Conservation (phyloP, 1,284 basidiomycete species). For the Ceratobasidium sp. region DNA sequence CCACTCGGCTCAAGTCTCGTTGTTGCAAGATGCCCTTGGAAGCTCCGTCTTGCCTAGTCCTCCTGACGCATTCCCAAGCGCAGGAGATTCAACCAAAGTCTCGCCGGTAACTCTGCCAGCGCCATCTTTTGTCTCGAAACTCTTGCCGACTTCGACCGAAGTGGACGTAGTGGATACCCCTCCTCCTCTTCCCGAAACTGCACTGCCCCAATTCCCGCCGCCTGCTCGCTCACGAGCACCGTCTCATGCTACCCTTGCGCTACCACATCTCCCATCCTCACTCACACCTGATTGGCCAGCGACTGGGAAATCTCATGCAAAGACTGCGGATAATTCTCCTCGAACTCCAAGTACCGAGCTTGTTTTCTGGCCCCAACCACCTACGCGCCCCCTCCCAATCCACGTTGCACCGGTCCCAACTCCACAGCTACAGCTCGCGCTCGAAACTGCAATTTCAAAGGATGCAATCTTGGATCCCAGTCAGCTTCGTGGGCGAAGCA, state of each 20-base stretch:
- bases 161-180: slow-evolving; percentile 25
- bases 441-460: slow-evolving; percentile 27
- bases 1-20: not conserved
- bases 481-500: not conserved
- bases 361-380: slow-evolving; percentile 3
- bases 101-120: not conserved
- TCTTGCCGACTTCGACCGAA: slow-evolving; percentile 18
- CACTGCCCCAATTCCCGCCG: slow-evolving; percentile 13
- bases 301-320: not conserved
- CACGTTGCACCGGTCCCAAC: slow-evolving; percentile 24
- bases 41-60: slow-evolving; percentile 18
- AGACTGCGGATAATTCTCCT: not conserved
- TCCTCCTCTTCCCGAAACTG: slow-evolving; percentile 25
- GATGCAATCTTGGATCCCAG: slow-evolving; percentile 2
- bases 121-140: not conserved
- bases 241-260: not conserved
- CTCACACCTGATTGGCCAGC: not conserved
- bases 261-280: not conserved
- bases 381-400: slow-evolving; percentile 2
- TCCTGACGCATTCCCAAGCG: not conserved
- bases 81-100: not conserved
- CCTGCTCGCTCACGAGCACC: not conserved
- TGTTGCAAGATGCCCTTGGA: slow-evolving; percentile 31
- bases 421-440: slow-evolving; percentile 21
- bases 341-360: not conserved